These are phyloP conservation scores for Pseudozyma flocculosa DNA, from an alignment of 1,284 basidiomycete genomes.

Conservation along the genomic window DNA sequence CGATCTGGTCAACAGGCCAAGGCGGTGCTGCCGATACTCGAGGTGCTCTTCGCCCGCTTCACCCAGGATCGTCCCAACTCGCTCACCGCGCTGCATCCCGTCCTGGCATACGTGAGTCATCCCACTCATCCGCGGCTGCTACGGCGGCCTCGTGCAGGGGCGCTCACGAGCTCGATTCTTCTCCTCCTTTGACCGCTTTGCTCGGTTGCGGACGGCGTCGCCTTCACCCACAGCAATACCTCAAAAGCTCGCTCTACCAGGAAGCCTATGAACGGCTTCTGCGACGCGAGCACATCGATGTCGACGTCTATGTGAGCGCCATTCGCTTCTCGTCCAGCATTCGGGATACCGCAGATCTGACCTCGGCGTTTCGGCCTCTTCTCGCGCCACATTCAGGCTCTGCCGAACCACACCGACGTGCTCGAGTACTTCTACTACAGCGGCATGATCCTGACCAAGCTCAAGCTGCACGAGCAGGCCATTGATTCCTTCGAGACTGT, in stretches of 20 bases:
- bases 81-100: conserved; percentile 34
- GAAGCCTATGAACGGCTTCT: conserved; percentile 33
- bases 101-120: conserved; percentile 29
- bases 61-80: conserved; percentile 5
- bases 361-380: no score
- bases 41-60: neutral
- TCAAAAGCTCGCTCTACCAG: conserved; percentile 30
- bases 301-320: conserved; percentile 13
- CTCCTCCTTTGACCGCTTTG: neutral
- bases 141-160: no score
- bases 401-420: conserved; percentile 23
- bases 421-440: conserved; percentile 50
- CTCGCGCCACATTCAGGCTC: no score
- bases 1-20: no score
- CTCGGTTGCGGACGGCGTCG: neutral
- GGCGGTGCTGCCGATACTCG: neutral
- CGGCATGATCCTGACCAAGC: conserved; percentile 37
- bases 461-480: conserved; percentile 25
- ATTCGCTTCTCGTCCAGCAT: neutral
- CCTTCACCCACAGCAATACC: conserved; percentile 15
- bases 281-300: conserved; percentile 27
- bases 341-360: no score
- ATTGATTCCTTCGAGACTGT: conserved; percentile 44
- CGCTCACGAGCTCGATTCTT: neutral
- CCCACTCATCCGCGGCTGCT: no score